Base-by-base conservation (phyloP, 2,329 filamentous ascomycete species). In the Ilyonectria mors-panacis region DNA sequence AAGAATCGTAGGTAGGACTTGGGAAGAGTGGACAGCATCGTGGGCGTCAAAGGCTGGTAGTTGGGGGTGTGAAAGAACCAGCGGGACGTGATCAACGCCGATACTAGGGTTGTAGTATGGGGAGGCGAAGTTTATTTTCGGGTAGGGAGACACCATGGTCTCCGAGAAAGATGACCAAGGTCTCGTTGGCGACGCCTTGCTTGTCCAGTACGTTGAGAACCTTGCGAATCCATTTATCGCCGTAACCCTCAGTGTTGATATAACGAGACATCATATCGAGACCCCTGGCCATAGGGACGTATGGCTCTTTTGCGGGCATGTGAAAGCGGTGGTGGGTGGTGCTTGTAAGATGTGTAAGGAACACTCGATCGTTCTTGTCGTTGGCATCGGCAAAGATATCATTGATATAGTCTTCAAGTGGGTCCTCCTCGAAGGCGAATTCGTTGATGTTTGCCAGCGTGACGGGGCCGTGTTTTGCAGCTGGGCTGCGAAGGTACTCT, bases 341-440 rank as follows among this genome's bases (percentile, higher is more conserved):
- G 65, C 79, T 80, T 3, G 80, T 81, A 3, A 81, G 61, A 63
- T 81, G 80, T 2, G 78, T 76, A 5, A 81, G 60, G 35, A 81
- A 81, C 0, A 81, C 69, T 10, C 79, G 73, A 45, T 79, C 74
- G 15, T 80, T 72, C 1, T 74, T 75, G 44, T 76, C 69, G 39
- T 69, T 73, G 15, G 79, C 79, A 1, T 73, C 69, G 2, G 66
- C 66, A 15, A 81, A 80, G n/a, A 74, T 71, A 58, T 81, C 78
- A 4, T 71, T 73, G 26, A 81, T 73, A 13, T 81, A 81, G 26
- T 79, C 73, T 42, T 78, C 77, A 3, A 81, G 68, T 0, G 71
- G 74, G 1, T 72, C 69, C 54, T 81, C 79, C 56, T 77, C 70
- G 63, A 80, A 77, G 9, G 76, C 78, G 6, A 80, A 81, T 30